Conservation (phyloP, 495 filamentous ascomycete species). For the Physcia stellaris region DNA sequence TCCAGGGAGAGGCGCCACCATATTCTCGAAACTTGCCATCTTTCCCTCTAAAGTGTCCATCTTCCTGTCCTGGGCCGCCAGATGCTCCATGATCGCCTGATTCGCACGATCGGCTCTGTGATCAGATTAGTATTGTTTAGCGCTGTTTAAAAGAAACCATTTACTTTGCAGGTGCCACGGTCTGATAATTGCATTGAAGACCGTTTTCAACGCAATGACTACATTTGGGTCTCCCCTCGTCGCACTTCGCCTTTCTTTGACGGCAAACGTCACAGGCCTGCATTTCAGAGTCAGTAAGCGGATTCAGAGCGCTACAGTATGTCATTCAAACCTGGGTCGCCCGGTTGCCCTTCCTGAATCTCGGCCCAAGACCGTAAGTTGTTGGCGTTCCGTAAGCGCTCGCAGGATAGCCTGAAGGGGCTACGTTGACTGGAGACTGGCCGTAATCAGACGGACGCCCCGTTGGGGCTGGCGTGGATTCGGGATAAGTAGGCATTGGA, state of each 20-base stretch:
- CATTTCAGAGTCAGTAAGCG: conserved; percentile 2
- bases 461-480: conserved; percentile 8
- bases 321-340: conserved; percentile 12
- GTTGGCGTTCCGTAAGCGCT: conserved; percentile 1
- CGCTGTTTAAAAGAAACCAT: conserved; percentile 10
- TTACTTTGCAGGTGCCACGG: conserved; percentile 47
- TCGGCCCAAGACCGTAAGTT: conserved; percentile 7
- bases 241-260: conserved; percentile 49
- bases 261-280: conserved; percentile 50
- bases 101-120: conserved; percentile 17
- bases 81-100: conserved; percentile 16
- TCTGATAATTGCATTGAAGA: conserved; percentile 42
- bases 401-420: conserved; percentile 10
- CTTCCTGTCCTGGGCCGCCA: conserved; percentile 11
- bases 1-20: conserved; percentile 9
- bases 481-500: conserved; percentile 12
- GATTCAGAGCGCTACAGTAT: background rate
- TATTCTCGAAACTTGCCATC: conserved; percentile 11
- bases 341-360: conserved; percentile 15
- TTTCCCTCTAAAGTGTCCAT: conserved; percentile 9
- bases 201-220: conserved; percentile 46
- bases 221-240: conserved; percentile 44
- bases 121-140: conserved; percentile 1
- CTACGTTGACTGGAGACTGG: conserved; percentile 13
- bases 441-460: conserved; percentile 11